Evolutionary conservation across 2,329 filamentous ascomycete species (phyloP).

Genomic region (Arthrinium puccinioides): DNA sequence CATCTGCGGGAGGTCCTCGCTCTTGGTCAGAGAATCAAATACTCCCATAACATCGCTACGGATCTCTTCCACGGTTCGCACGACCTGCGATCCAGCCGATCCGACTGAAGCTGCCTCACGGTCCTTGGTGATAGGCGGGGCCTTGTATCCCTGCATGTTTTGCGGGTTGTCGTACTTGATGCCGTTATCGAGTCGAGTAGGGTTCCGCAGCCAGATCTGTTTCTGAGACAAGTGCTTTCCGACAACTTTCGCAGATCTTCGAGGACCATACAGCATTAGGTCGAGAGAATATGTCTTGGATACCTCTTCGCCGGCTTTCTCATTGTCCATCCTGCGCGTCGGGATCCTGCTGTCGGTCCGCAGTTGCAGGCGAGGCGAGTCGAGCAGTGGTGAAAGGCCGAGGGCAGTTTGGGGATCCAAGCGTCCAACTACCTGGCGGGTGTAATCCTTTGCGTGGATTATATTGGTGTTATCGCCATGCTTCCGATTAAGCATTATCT

Average conservation of each 20-base stretch:
- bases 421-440: constrained; percentile 64
- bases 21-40: constrained; percentile 75
- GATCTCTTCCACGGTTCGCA: constrained; percentile 76
- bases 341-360: constrained; percentile 67
- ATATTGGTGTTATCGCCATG: constrained; percentile 46
- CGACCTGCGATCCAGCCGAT: constrained; percentile 22
- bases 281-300: constrained; percentile 58
- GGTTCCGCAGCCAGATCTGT: constrained; percentile 61
- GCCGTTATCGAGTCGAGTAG: constrained; percentile 57
- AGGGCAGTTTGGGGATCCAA: constrained; percentile 61
- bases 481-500: constrained; percentile 58
- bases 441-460: constrained; percentile 70
- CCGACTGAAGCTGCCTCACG: constrained; percentile 14
- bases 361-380: constrained; percentile 55
- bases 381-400: constrained; percentile 66
- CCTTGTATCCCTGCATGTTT: constrained; percentile 37
- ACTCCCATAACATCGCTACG: constrained; percentile 77
- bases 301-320: constrained; percentile 54
- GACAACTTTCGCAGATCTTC: constrained; percentile 56
- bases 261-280: constrained; percentile 73
- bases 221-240: constrained; percentile 61
- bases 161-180: constrained; percentile 75
- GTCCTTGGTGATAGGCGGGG: constrained; percentile 28
- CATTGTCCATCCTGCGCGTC: constrained; percentile 53
- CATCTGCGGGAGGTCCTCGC: constrained; percentile 67